These are phyloP conservation scores for Asterochloris erici DNA, from an alignment of 139 green algal species.

Conservation along the genomic window DNA sequence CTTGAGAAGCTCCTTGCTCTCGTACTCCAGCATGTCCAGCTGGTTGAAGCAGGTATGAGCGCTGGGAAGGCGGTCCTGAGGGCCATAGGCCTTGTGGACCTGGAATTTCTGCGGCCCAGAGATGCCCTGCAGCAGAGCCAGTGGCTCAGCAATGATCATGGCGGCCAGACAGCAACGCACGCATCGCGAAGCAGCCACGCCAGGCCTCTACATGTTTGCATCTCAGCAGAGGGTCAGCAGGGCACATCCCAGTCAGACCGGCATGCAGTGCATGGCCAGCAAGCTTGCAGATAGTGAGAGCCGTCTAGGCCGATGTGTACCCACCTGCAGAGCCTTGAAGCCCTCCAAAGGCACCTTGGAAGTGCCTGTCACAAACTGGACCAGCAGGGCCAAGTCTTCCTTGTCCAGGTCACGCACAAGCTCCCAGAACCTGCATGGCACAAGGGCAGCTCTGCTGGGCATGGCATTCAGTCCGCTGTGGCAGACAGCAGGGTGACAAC, in stretches of 20 bases:
- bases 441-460: no score
- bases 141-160: no score
- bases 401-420: slow-evolving; percentile 79
- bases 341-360: slow-evolving; percentile 95
- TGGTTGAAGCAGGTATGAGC: slow-evolving; percentile 98
- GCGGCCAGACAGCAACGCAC: no score
- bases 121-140: slow-evolving; percentile 67
- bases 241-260: no score
- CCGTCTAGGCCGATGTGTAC: no score
- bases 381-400: slow-evolving; percentile 85
- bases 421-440: slow-evolving; percentile 64
- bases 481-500: no score
- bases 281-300: no score
- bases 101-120: slow-evolving; percentile 93
- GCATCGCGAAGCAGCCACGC: no score
- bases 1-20: slow-evolving; percentile 85
- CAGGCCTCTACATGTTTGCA: no score
- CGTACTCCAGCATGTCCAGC: slow-evolving; percentile 93
- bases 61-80: slow-evolving; percentile 65
- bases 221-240: no score
- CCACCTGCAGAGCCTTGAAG: slow-evolving; percentile 80
- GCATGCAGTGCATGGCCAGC: no score
- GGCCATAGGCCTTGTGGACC: slow-evolving; percentile 67
- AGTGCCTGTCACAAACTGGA: slow-evolving; percentile 76
- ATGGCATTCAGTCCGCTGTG: no score